Percentiles rank a stretch among this genome's conserved stretches.
These are phyloP conservation scores for Galerina marginata DNA, from an alignment of 768 basidiomycete species.

Conservation along the genomic window DNA sequence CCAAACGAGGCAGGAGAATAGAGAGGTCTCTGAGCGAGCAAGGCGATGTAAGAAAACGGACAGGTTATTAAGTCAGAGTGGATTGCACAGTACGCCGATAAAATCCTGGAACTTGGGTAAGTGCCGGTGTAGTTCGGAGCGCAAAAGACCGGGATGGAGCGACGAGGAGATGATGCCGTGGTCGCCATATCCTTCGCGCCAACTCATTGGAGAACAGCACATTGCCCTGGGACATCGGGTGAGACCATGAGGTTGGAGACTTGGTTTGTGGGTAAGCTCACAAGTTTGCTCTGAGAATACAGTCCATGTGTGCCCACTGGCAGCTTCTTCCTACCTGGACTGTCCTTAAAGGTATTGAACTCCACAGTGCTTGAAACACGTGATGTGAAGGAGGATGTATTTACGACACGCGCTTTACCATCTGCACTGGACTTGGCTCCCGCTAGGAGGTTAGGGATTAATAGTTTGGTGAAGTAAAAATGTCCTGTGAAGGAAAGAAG, in stretches of 20 bases:
- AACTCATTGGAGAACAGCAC: conserved; percentile 49
- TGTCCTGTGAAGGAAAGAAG: conserved; percentile 49
- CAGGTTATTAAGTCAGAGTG: neutral
- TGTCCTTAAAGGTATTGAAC: conserved; percentile 45
- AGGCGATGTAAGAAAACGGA: neutral
- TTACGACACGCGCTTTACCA: conserved; percentile 44
- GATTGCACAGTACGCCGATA: conserved; percentile 17
- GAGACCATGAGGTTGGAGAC: neutral
- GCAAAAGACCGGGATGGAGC: conserved; percentile 49
- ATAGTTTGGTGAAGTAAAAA: conserved; percentile 58
- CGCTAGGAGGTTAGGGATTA: conserved; percentile 44
- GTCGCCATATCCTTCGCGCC: conserved; percentile 45
- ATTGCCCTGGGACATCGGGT: conserved; percentile 38
- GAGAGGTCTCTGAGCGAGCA: conserved; percentile 16
- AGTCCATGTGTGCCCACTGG: conserved; percentile 4
- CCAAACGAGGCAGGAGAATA: conserved; percentile 43
- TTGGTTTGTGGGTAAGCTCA: conserved; percentile 19
- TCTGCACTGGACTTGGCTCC: conserved; percentile 39
- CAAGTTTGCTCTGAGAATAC: conserved; percentile 51
- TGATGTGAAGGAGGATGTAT: conserved; percentile 40
- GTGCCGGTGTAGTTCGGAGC: conserved; percentile 40
- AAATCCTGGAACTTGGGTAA: conserved; percentile 13
- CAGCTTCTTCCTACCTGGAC: conserved; percentile 38
- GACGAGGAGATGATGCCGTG: conserved; percentile 49
- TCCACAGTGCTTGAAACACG: conserved; percentile 33